Base-by-base conservation (phyloP, 345 rosid species). In the Rhizophora mangle region DNA sequence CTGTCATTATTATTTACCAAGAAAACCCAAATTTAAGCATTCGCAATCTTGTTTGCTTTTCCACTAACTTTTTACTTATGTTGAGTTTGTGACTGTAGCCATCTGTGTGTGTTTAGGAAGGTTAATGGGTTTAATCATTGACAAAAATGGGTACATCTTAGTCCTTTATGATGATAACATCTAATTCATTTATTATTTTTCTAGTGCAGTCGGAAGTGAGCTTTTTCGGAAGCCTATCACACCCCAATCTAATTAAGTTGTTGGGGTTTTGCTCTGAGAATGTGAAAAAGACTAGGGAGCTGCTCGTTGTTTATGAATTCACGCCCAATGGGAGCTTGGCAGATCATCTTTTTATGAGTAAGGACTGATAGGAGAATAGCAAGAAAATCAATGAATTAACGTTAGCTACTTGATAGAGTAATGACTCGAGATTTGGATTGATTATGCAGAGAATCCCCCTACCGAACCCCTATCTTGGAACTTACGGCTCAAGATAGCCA, bases 201-300 rank as follows among this genome's bases (percentile, higher is more conserved):
- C 52, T 59, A 34, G 64, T 79, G 72, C 94, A 93, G 98, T 85
- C 90, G 13, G 92, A 89, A 80, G 85, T 93, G 46, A 86, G 83
- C 77, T 86, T 91, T 79, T 83, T 91, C 6, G 97, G 87, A 66
- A 84, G 86, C 77, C 82, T 87, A 63, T 87, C 88, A 27, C 98
- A 93, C 69, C 94, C 94, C 16, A 91, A 91, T 70, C 71, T 93
- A 68, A 92, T 93, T 19, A 85, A 70, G 79, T 60, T 93, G 60
- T 34, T 93, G 69, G 98, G 98, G 31, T 91, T 74, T 62, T 93
- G 98, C 69, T 82, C 79, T 86, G 96, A 93, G 62, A 89, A 86
- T 58, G 74, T 43, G 49, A 13, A 43, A 13, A 15, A 43, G 3
- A 43, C 86, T 58, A 72, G 68, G 30, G 92, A 85, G 75, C 84